Conservation (phyloP, 2,329 filamentous ascomycete species). For the Hypoxylon sp. region DNA sequence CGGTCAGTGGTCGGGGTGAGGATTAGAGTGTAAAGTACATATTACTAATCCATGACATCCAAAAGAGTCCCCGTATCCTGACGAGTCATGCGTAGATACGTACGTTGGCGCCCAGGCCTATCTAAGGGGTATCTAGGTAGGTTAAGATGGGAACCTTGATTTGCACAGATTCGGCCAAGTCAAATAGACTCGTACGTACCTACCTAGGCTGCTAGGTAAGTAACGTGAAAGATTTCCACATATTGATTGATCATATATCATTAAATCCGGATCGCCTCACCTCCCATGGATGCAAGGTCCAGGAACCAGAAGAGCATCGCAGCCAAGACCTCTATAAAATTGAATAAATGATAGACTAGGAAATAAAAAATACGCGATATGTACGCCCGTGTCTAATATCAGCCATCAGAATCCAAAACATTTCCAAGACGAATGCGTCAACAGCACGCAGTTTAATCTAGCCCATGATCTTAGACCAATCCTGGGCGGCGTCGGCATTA, state of each 20-base stretch:
- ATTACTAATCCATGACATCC: conserved; percentile 14
- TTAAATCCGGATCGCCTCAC: no score
- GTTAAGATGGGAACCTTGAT: neutral
- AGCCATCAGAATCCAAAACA: neutral
- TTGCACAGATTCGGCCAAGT: neutral
- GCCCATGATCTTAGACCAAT: conserved; percentile 40
- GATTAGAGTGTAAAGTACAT: conserved; percentile 23
- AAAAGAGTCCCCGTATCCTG: neutral
- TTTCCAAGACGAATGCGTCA: conserved; percentile 1
- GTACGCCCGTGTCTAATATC: conserved; percentile 4
- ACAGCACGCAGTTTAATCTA: conserved; percentile 7
- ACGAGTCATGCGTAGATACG: conserved; percentile 4
- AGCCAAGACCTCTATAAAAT: neutral
- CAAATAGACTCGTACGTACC: neutral
- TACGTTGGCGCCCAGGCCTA: neutral
- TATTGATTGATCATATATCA: no score
- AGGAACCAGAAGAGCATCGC: neutral
- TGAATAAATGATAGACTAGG: conserved; percentile 17
- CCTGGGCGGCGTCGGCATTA: conserved; percentile 38
- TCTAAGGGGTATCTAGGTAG: neutral
- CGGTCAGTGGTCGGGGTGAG: neutral
- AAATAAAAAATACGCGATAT: conserved; percentile 16
- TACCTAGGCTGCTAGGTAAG: neutral
- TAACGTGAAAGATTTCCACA: no score
- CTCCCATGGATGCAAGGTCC: neutral